Evolutionary conservation across 2,329 filamentous ascomycete genomes (phyloP).

Genomic region (Dactylellina cionopaga): DNA sequence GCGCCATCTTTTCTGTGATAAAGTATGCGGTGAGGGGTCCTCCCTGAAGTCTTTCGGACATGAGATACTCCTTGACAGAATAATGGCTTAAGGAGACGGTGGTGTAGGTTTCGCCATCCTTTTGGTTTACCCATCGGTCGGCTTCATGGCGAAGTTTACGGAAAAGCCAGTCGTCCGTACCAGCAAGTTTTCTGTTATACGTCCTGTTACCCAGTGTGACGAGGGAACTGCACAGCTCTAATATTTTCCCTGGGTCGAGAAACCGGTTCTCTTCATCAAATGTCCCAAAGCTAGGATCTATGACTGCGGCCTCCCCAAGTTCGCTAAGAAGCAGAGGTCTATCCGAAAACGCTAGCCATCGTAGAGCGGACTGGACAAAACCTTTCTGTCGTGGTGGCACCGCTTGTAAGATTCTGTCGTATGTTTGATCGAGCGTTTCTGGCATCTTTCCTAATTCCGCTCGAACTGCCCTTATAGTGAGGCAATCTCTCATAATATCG

Average conservation of each 20-base stretch:
- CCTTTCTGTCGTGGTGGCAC: constrained; percentile 15
- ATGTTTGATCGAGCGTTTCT: constrained; percentile 36
- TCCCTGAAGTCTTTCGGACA: constrained; percentile 5
- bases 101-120: neutral
- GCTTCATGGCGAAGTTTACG: constrained; percentile 11
- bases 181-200: neutral
- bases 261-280: constrained; percentile 38
- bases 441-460: constrained; percentile 23
- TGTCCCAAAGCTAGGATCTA: constrained; percentile 15
- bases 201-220: neutral
- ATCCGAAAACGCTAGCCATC: constrained; percentile 36
- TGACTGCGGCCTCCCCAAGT: constrained; percentile 42
- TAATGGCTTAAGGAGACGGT: constrained; percentile 34
- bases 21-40: neutral
- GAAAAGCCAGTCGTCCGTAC: constrained; percentile 25
- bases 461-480: constrained; percentile 17
- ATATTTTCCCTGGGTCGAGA: constrained; percentile 28
- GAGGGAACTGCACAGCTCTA: constrained; percentile 35
- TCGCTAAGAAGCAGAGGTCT: constrained; percentile 24
- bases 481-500: constrained; percentile 25
- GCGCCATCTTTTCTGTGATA: neutral
- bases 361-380: constrained; percentile 33
- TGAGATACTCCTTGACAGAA: constrained; percentile 40
- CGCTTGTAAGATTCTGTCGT: constrained; percentile 26
- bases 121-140: neutral